Conservation (phyloP, 2,329 filamentous ascomycete species). For the Sporothrix dimorphospora region DNA sequence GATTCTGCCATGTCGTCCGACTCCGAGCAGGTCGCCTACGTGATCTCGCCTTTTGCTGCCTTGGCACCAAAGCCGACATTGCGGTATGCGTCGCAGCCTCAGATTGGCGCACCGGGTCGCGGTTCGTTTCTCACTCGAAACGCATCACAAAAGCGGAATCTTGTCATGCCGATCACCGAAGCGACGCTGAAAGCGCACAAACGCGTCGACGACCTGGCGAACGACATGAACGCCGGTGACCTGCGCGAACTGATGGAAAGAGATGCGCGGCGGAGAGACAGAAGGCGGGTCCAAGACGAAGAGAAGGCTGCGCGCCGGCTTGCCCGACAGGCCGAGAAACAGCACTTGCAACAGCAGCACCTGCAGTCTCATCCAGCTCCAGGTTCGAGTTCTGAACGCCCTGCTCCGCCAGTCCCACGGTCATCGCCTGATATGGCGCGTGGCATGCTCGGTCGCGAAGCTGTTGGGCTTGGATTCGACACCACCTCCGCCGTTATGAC, state of each 20-base stretch:
- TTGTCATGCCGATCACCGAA: constrained; percentile 61
- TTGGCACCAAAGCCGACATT: constrained; percentile 85
- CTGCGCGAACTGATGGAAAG: constrained; percentile 88
- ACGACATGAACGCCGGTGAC: constrained; percentile 82
- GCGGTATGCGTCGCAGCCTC: constrained; percentile 69
- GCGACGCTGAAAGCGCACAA: constrained; percentile 64
- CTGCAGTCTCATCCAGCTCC: not conserved
- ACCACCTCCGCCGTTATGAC: constrained; percentile 58
- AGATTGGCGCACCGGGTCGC: constrained; percentile 54
- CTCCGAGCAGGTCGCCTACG: constrained; percentile 76
- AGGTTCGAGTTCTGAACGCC: not conserved
- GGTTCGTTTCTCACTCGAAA: constrained; percentile 52
- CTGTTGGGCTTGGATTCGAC: constrained; percentile 58
- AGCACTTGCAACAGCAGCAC: constrained; percentile 46
- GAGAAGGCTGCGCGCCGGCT: constrained; percentile 68
- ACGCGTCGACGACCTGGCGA: constrained; percentile 72
- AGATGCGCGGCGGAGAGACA: constrained; percentile 78
- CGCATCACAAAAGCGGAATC: constrained; percentile 56
- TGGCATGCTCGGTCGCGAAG: constrained; percentile 62
- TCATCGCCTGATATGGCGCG: constrained; percentile 55
- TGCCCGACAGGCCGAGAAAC: constrained; percentile 56
- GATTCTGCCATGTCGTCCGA: constrained; percentile 75
- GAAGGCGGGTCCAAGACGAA: constrained; percentile 69
- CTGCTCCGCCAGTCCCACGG: not conserved
- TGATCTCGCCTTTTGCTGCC: constrained; percentile 77